Evolutionary conservation across 2,329 filamentous ascomycete genomes (phyloP).

Genomic region (Colletotrichum sp.): DNA sequence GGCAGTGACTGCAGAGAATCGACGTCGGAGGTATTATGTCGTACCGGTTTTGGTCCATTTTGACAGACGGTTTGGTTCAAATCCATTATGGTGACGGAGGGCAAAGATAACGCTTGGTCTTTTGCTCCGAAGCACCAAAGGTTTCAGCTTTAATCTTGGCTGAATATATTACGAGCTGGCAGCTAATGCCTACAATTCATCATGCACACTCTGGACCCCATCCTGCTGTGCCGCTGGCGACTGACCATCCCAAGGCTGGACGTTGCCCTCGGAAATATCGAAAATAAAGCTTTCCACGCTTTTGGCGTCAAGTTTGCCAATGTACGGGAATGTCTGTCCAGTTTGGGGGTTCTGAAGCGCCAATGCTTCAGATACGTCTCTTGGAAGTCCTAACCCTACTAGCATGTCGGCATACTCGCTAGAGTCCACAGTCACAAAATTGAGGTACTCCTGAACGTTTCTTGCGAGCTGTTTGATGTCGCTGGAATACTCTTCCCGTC

Average conservation of each 20-base stretch:
- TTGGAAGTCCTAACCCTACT: slow-evolving; percentile 43
- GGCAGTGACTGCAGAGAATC: background rate
- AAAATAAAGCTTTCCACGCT: slow-evolving; percentile 46
- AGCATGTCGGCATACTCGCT: slow-evolving; percentile 49
- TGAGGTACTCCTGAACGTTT: slow-evolving; percentile 50
- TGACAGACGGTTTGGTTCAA: background rate
- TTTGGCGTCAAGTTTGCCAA: slow-evolving; percentile 32
- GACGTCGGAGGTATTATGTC: background rate
- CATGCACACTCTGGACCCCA: background rate
- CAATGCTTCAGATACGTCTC: slow-evolving; percentile 44
- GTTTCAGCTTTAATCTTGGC: background rate
- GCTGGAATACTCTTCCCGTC: slow-evolving; percentile 38
- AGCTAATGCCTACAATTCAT: background rate
- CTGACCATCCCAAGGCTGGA: slow-evolving; percentile 40
- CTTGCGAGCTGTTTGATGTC: slow-evolving; percentile 43
- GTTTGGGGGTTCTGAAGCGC: slow-evolving; percentile 49
- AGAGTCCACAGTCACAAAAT: slow-evolving; percentile 51
- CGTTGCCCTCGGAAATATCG: slow-evolving; percentile 47
- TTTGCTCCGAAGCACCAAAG: background rate
- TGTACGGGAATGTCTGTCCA: slow-evolving; percentile 47
- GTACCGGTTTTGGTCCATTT: background rate
- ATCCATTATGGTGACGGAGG: background rate
- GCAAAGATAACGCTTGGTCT: background rate
- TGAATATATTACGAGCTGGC: background rate
- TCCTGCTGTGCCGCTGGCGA: slow-evolving; percentile 3